A percentile compares a stretch with the other conserved stretches of the same genome.
These are phyloP conservation scores for Danielia reshetovae DNA, from an alignment of 805 yeast genomes.

Conservation along the genomic window DNA sequence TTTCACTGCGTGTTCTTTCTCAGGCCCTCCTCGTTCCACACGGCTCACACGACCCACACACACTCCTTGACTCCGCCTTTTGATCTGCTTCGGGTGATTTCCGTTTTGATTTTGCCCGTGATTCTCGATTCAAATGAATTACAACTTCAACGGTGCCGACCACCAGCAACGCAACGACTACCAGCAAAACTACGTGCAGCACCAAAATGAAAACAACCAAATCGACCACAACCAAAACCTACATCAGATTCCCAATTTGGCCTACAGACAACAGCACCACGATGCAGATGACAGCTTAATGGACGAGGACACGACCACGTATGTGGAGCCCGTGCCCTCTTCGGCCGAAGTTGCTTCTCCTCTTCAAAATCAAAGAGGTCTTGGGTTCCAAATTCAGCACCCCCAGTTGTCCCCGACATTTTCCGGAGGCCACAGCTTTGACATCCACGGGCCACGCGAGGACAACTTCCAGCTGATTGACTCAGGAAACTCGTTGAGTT, in stretches of 20 bases:
- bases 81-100: neutral
- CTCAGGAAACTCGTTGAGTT: conserved; percentile 24
- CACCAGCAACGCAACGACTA: neutral
- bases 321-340: conserved; percentile 6
- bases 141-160: conserved; percentile 1
- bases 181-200: neutral
- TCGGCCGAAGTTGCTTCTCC: conserved; percentile 9
- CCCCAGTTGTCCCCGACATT: conserved; percentile 23
- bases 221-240: neutral
- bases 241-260: conserved; percentile 3
- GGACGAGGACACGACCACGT: conserved; percentile 34
- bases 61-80: neutral
- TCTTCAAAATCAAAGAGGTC: conserved; percentile 5
- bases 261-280: conserved; percentile 1
- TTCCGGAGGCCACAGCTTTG: conserved; percentile 15
- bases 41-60: too few relatives aligned
- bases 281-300: conserved; percentile 28
- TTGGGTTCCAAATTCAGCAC: conserved; percentile 5
- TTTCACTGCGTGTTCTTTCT: too few relatives aligned
- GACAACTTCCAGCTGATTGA: conserved; percentile 36
- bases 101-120: neutral
- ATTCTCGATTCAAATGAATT: too few relatives aligned
- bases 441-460: conserved; percentile 8
- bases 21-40: too few relatives aligned
- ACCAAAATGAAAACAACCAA: neutral